Conservation (phyloP, 106 monocot species). For the Chionographis japonica region DNA sequence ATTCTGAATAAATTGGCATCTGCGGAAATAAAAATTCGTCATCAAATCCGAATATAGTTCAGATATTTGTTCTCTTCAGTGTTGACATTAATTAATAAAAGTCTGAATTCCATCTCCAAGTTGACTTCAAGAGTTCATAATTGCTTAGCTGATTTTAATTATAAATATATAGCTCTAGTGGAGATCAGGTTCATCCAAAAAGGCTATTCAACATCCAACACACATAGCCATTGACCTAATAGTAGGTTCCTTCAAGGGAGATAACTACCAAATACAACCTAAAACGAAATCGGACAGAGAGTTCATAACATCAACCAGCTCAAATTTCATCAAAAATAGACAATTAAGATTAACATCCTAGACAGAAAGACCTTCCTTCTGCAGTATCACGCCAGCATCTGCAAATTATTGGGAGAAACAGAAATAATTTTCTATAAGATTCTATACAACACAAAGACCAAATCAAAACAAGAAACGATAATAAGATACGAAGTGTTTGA, state of each 20-base stretch:
- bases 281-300: background rate
- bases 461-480: background rate
- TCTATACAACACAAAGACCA: background rate
- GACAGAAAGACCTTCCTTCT: background rate
- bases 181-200: background rate
- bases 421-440: conserved; percentile 3
- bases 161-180: background rate
- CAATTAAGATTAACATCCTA: background rate
- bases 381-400: conserved; percentile 2
- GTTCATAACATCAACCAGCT: background rate
- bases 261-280: background rate
- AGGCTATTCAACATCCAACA: conserved; percentile 1
- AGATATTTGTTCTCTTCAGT: background rate
- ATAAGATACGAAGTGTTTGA: background rate
- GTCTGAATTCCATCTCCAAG: conserved; percentile 7
- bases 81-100: background rate
- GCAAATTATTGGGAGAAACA: conserved; percentile 3
- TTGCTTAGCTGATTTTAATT: background rate
- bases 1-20: background rate
- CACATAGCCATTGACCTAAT: conserved; percentile 6
- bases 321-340: background rate
- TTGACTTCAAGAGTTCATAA: conserved; percentile 14
- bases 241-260: background rate
- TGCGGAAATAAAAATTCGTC: background rate
- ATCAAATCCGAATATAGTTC: background rate